Conservation (phyloP, 805 yeast species). For the Yarrowia sp. region DNA sequence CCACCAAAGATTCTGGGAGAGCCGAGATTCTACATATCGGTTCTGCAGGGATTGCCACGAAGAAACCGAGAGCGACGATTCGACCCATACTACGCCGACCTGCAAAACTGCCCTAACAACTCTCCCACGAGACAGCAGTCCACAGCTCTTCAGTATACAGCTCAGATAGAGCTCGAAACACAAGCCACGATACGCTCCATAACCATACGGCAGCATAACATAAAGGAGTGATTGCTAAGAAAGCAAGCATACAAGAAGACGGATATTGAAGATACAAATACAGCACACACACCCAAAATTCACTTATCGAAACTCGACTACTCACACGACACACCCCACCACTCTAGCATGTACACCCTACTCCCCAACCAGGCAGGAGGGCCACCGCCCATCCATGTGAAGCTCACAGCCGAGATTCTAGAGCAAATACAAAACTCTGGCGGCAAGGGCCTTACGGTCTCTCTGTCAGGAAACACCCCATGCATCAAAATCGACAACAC, state of each 20-base stretch:
- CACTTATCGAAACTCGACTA: no score
- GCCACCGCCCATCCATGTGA: constrained; percentile 21
- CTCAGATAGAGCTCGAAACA: neutral
- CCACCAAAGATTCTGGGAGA: neutral
- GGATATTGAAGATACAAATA: neutral
- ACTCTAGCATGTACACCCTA: constrained; percentile 8
- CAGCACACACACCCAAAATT: neutral
- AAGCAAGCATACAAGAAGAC: neutral
- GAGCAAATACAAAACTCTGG: constrained; percentile 5
- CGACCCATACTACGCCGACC: no score
- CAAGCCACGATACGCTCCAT: neutral
- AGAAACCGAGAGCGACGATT: no score
- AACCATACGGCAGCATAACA: neutral
- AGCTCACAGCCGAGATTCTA: constrained; percentile 25
- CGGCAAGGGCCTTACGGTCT: constrained; percentile 10
- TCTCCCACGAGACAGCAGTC: no score
- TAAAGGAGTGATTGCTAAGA: neutral
- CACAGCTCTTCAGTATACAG: no score
- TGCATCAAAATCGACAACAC: constrained; percentile 6
- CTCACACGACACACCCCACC: neutral
- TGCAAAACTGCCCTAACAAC: no score
- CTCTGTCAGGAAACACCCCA: neutral
- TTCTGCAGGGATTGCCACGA: neutral
- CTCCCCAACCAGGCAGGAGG: constrained; percentile 20
- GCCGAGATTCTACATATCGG: neutral